Evolutionary conservation across 2,329 filamentous ascomycete species (phyloP).

Genomic region (Aspergillus spinulosporus): DNA sequence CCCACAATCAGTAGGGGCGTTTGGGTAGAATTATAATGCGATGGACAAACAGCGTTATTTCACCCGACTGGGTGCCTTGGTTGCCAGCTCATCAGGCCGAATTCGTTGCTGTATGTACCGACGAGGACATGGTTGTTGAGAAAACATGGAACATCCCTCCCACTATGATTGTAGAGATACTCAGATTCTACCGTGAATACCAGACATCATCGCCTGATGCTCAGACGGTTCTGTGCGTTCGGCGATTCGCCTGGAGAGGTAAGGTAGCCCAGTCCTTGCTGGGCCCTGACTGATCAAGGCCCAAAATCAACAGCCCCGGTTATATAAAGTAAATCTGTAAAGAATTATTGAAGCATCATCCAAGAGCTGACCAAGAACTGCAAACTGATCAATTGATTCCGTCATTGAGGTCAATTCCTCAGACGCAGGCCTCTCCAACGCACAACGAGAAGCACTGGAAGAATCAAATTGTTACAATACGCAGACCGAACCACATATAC

Average conservation of each 20-base stretch:
- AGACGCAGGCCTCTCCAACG: too few species aligned
- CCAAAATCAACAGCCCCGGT: background rate
- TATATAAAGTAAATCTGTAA: background rate
- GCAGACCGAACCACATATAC: background rate
- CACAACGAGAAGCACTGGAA: background rate
- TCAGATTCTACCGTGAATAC: background rate
- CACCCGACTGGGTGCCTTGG: background rate
- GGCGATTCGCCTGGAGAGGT: slow-evolving; percentile 4
- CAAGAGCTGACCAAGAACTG: too few species aligned
- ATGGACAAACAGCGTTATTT: slow-evolving; percentile 4
- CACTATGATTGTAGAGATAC: background rate
- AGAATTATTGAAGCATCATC: background rate
- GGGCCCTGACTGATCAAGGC: background rate
- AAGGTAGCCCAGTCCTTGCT: slow-evolving; percentile 12
- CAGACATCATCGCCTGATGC: slow-evolving; percentile 2
- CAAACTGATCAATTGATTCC: background rate
- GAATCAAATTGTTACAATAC: slow-evolving; percentile 4
- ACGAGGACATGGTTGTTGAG: background rate
- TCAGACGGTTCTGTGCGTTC: slow-evolving; percentile 1
- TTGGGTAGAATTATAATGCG: slow-evolving; percentile 5
- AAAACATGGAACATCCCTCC: background rate
- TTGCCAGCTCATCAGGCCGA: slow-evolving; percentile 13
- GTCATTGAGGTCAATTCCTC: background rate
- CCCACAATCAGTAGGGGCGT: background rate
- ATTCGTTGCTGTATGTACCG: background rate